Base-by-base conservation (phyloP, 2,329 filamentous ascomycete species). In the Neoarthrinium moseri region DNA sequence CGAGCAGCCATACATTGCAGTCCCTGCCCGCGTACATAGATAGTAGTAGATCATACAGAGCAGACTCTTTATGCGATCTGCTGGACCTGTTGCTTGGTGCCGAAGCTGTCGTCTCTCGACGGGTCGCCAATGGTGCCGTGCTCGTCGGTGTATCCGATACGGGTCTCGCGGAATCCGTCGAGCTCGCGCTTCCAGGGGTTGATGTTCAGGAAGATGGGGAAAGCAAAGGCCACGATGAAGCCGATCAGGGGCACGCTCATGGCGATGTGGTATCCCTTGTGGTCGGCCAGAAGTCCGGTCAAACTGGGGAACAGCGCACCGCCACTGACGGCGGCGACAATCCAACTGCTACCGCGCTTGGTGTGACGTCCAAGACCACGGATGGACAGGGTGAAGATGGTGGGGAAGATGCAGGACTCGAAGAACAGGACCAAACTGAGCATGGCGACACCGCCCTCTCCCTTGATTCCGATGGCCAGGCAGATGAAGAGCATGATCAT, bases 341-440 rank as follows among this genome's bases (percentile, higher is more conserved):
- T 44, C 41, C 41, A 44, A 6, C 30, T 35, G 21, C 15, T 22
- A 21, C 41, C 41, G n/a, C 41, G 27, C 41, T 44, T 44, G 30
- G 41, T 44, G 32, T 44, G 41, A 6, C 41, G 30, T 12, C 43
- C 43, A 13, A 45, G 35, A 45, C 35, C 43, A 18, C 33, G 34
- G 33, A 39, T 45, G 11, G 43, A 45, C 2, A 38, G 34, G 15
- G 43, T 39, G 34, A 45, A 45, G 26, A 45, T 45, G 8, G 43
- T 45, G n/a, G 43, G 43, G 35, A 45, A 45, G 43, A 45, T 39
- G n/a, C 43, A 45, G 0, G 22, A 33, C 34, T 38, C 35, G 34
- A 45, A 45, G 43, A 45, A 45, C 11, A 45, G 35, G 33, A 45
- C 43, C 24, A 45, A 20, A 11, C 23, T 32, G 12, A 45, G 43